A percentile compares a stretch with the other conserved stretches of the same genome.
phyloP scores from a whole-genome alignment of 2,329 filamentous ascomycete species.

The Karstenula rhodostoma region DNA sequence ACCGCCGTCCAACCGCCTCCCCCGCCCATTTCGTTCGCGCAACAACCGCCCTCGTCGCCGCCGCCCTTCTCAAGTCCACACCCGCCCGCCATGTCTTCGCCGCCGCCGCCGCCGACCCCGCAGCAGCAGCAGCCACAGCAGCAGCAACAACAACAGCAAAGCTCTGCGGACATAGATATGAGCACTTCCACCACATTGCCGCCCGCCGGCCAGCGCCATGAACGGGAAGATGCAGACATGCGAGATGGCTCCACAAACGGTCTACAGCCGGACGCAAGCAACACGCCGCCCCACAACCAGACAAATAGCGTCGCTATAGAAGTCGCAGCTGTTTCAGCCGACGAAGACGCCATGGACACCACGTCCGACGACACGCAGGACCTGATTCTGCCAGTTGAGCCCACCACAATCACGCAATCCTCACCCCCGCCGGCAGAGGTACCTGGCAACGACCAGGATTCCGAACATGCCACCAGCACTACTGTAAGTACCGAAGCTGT shows the following conservation, averaged over 20 bases:
- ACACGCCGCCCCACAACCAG: conserved; percentile 18
- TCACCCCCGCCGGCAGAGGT: conserved; percentile 25
- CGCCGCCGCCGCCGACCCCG: conserved; percentile 30
- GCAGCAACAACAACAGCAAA: conserved; percentile 6
- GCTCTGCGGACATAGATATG: conserved; percentile 44
- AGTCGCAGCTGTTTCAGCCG: conserved; percentile 33
- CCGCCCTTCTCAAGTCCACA: conserved; percentile 41
- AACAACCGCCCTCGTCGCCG: conserved; percentile 43
- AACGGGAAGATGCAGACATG: conserved; percentile 49
- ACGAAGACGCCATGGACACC: conserved; percentile 52
- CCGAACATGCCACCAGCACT: background rate
- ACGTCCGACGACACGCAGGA: conserved; percentile 42
- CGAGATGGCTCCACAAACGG: conserved; percentile 36
- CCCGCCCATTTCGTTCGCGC: conserved; percentile 48
- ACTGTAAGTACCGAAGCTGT: background rate
- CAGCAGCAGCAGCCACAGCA: background rate
- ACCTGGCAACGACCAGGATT: conserved; percentile 18
- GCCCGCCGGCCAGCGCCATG: conserved; percentile 45
- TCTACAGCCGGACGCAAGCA: conserved; percentile 17
- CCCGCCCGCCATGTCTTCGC: conserved; percentile 40
- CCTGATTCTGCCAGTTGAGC: conserved; percentile 30
- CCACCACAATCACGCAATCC: conserved; percentile 22
- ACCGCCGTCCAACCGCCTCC: conserved; percentile 47
- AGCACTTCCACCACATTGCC: conserved; percentile 45
- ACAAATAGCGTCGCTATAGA: conserved; percentile 36